These are phyloP conservation scores for Gorgonomyces haynaldii DNA, from an alignment of 192 early-diverging fungal species.

Conservation along the genomic window DNA sequence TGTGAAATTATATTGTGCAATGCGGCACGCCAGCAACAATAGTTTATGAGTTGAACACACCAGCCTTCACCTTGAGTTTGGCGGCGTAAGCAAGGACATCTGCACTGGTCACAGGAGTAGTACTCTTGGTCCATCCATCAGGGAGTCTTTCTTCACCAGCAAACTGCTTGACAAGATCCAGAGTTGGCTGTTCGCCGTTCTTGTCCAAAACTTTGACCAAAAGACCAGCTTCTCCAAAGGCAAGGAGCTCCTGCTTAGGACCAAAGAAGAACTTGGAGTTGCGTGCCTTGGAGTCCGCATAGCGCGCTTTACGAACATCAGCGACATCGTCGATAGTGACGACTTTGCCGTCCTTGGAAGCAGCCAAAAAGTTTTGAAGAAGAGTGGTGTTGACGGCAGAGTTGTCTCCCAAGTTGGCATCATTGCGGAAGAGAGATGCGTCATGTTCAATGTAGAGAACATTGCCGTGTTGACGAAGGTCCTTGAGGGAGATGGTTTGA, in stretches of 20 bases:
- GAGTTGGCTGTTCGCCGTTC: not conserved
- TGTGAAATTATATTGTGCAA: too few relatives aligned
- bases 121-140: constrained; percentile 8
- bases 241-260: constrained; percentile 9
- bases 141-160: constrained; percentile 9
- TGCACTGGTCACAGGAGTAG: not conserved
- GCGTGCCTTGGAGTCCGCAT: constrained; percentile 13
- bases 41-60: constrained; percentile 7
- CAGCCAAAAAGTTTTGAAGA: constrained; percentile 7
- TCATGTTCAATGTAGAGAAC: constrained; percentile 37
- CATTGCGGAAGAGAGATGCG: constrained; percentile 17
- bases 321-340: constrained; percentile 15
- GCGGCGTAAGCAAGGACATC: constrained; percentile 1
- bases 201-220: not conserved
- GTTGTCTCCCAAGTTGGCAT: constrained; percentile 23
- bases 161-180: constrained; percentile 1
- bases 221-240: constrained; percentile 9
- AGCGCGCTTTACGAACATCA: constrained; percentile 12
- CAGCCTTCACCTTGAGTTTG: constrained; percentile 7
- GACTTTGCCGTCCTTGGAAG: constrained; percentile 14
- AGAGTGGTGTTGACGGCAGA: constrained; percentile 2
- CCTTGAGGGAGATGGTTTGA: not conserved
- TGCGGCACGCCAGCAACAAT: too few relatives aligned
- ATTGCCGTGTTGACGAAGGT: constrained; percentile 2
- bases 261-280: constrained; percentile 16